A percentile compares a stretch with the other conserved stretches of the same genome.
phyloP scores from a whole-genome alignment of 345 rosid species.

The Dipteronia dyeriana region DNA sequence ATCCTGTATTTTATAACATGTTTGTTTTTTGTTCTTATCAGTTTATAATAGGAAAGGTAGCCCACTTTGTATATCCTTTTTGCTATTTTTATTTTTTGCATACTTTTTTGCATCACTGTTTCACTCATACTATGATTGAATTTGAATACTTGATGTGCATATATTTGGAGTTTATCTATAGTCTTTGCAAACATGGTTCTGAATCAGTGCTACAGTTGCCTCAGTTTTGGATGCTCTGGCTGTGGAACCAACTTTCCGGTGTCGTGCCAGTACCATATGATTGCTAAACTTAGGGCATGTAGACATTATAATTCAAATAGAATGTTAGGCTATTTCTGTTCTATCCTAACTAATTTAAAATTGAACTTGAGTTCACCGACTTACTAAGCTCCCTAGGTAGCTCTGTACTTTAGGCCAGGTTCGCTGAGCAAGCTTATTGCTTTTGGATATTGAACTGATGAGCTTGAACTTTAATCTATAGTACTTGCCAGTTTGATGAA shows the following conservation, averaged over 20 bases:
- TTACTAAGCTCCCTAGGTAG: neutral
- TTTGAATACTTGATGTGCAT: neutral
- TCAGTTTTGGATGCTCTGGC: too few relatives aligned
- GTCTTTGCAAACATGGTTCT: neutral
- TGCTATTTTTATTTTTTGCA: neutral
- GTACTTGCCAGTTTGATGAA: neutral
- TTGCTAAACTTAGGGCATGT: neutral
- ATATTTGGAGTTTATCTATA: neutral
- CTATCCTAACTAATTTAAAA: neutral
- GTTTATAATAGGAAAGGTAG: too few relatives aligned
- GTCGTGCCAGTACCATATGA: neutral
- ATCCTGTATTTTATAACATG: constrained; percentile 1
- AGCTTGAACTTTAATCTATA: neutral
- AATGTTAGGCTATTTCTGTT: neutral
- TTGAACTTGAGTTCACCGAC: neutral
- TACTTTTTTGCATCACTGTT: neutral
- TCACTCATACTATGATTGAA: neutral
- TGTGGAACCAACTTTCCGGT: neutral
- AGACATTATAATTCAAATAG: neutral
- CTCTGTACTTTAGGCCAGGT: neutral
- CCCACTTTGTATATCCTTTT: too few relatives aligned
- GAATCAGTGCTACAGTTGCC: neutral
- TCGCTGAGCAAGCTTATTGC: constrained; percentile 1
- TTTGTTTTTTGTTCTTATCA: neutral
- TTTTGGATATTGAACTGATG: neutral